A percentile compares a stretch with the other conserved stretches of the same genome.
phyloP scores from a whole-genome alignment of 2,329 filamentous ascomycete genomes.

The Graphilbum fragrans region DNA sequence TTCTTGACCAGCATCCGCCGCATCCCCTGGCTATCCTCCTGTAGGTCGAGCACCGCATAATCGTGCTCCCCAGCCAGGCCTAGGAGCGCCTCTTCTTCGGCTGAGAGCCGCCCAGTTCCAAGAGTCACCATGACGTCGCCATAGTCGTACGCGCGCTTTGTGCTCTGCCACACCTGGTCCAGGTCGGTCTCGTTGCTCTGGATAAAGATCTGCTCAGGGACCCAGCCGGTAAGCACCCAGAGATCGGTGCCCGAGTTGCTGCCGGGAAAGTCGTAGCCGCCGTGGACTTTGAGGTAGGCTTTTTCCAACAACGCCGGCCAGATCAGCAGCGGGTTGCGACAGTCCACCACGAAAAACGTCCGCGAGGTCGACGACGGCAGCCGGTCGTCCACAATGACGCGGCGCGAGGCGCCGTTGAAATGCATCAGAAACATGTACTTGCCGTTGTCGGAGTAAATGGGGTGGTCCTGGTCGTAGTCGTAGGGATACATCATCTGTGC shows the following conservation, averaged over 20 bases:
- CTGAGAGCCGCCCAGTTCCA: slow-evolving; percentile 73
- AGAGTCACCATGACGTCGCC: slow-evolving; percentile 81
- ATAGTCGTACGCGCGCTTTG: slow-evolving; percentile 61
- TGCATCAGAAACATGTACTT: slow-evolving; percentile 89
- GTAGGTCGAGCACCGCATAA: slow-evolving; percentile 79
- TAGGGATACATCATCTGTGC: slow-evolving; percentile 62
- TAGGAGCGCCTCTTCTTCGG: slow-evolving; percentile 63
- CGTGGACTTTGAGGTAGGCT: slow-evolving; percentile 87
- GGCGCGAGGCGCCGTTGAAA: slow-evolving; percentile 88
- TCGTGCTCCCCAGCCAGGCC: slow-evolving; percentile 86
- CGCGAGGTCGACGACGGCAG: slow-evolving; percentile 63
- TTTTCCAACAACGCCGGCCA: slow-evolving; percentile 95
- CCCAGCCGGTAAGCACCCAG: slow-evolving; percentile 89
- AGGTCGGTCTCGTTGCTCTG: slow-evolving; percentile 66
- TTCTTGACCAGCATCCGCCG: slow-evolving; percentile 81
- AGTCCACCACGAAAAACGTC: slow-evolving; percentile 76
- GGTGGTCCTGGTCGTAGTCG: slow-evolving; percentile 42
- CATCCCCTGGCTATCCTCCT: slow-evolving; percentile 44
- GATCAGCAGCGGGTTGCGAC: slow-evolving; percentile 65
- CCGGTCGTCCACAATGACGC: slow-evolving; percentile 79
- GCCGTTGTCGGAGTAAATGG: slow-evolving; percentile 60
- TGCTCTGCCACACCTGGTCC: slow-evolving; percentile 63
- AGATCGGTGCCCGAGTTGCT: slow-evolving; percentile 95
- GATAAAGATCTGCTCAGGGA: slow-evolving; percentile 88
- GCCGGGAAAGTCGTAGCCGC: slow-evolving; percentile 94